phyloP scores from a whole-genome alignment of 2,329 filamentous ascomycete species.

The Claviceps fusiformis region DNA sequence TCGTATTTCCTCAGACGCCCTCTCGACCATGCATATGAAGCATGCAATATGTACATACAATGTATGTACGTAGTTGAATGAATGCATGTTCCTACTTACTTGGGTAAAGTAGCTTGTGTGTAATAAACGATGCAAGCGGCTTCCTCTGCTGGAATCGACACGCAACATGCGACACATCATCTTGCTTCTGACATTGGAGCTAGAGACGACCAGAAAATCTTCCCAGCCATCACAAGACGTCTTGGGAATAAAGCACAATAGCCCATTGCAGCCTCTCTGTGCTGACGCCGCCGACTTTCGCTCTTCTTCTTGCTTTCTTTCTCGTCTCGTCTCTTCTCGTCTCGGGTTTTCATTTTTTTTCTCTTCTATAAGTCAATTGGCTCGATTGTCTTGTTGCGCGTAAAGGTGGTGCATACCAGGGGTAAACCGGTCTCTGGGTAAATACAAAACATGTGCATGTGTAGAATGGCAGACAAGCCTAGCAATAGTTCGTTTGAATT shows the following conservation, averaged over 20 bases:
- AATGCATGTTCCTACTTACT: neutral
- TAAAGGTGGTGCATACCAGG: neutral
- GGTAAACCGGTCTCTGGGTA: slow-evolving; percentile 2
- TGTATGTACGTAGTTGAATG: neutral
- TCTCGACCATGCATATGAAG: neutral
- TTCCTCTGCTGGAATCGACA: neutral
- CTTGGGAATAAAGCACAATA: neutral
- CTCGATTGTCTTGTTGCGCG: neutral
- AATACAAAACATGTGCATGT: slow-evolving; percentile 3
- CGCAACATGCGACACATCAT: neutral
- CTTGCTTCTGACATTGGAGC: neutral
- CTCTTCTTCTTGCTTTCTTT: no score
- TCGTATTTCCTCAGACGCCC: neutral
- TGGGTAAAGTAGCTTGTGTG: no score
- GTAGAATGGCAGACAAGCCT: neutral
- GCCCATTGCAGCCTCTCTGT: neutral
- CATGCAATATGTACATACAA: neutral
- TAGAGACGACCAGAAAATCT: neutral
- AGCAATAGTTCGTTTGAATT: neutral
- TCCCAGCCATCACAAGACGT: neutral
- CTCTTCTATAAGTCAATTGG: neutral
- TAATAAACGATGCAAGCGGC: neutral
- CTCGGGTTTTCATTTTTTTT: no score
- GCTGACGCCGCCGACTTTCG: slow-evolving; percentile 1
- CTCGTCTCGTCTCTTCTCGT: no score